phyloP scores from a whole-genome alignment of 2,329 filamentous ascomycete genomes.

The Fusarium avenaceum region DNA sequence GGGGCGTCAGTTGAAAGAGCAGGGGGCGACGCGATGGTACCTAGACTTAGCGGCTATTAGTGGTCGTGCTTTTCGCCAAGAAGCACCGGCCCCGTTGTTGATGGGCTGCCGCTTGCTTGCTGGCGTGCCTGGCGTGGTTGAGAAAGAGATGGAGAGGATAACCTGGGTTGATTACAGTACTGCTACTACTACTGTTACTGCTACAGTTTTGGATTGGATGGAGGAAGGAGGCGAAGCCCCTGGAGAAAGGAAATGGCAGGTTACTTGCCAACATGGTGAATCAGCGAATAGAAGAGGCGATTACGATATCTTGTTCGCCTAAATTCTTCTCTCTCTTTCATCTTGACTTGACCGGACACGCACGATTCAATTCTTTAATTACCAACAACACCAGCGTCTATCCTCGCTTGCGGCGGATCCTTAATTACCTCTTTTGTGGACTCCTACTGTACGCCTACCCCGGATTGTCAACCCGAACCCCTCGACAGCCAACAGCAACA shows the following conservation, averaged over 20 bases:
- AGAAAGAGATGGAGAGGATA: conserved; percentile 2
- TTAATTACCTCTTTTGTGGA: conserved; percentile 39
- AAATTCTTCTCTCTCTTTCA: background rate
- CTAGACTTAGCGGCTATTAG: conserved; percentile 42
- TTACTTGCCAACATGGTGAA: conserved; percentile 9
- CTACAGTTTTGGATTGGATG: background rate
- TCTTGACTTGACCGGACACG: conserved; percentile 3
- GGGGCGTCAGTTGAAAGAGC: conserved; percentile 8
- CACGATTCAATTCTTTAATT: background rate
- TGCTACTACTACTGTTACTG: conserved; percentile 8
- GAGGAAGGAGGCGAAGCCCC: conserved; percentile 36
- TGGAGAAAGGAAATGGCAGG: conserved; percentile 24
- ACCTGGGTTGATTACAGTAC: conserved; percentile 8
- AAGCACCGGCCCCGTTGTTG: conserved; percentile 27
- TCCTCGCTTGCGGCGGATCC: conserved; percentile 40
- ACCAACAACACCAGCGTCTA: conserved; percentile 1
- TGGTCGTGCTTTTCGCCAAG: conserved; percentile 36
- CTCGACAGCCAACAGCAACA: conserved; percentile 41
- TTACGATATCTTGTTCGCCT: conserved; percentile 3
- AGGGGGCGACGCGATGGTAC: conserved; percentile 38
- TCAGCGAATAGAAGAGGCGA: conserved; percentile 3
- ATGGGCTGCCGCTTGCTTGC: conserved; percentile 26
- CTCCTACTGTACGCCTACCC: conserved; percentile 44
- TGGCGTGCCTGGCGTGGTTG: background rate
- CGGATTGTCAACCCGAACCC: conserved; percentile 45